Base-by-base conservation (phyloP, 2,329 filamentous ascomycete species). In the Tolypocladium pustulatum region DNA sequence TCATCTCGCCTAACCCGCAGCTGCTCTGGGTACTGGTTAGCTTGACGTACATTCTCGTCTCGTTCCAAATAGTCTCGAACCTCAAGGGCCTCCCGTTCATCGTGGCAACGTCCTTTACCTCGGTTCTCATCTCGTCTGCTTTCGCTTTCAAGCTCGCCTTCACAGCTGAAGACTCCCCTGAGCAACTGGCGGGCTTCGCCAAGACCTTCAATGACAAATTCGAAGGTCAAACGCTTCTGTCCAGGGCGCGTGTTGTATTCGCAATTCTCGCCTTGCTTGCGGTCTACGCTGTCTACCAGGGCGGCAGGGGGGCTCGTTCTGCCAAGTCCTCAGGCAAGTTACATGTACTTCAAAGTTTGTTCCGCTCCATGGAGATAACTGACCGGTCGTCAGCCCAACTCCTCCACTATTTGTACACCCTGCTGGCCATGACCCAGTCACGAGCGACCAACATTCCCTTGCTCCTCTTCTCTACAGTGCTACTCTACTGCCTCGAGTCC, bases 61-160 rank as follows among this genome's bases (percentile, higher is more conserved):
- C 74, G 41, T 69, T 74, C n/a, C 72, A 76, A 56, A 69, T 82
- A 8, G 70, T 78, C 22, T 70, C 71, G 13, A 71, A 68, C 40
- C 71, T 81, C 36, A 70, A 71, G 52, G 72, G 73, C 3, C 65
- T 81, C 0, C 75, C 79, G 2, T 68, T 72, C 17, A 66, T 75
- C 15, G 64, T 76, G 9, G 71, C 74, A 15, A 74, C 76, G 2
- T 72, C 74, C 0, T 65, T 76, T 7, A 72, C 75, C 4, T 73
- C 75, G 0, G 69, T 74, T 13, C 70, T 84, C 3, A 70, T 77
- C 8, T 73, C 74, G 5, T 73, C 78, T 1, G 88, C 90, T 0
- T 81, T 94, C 27, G 79, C 86, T 4, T 99, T 97, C 79, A 99
- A 99, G 73, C 75, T 97, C 30, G 87, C 87, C 1, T 97, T 97